Evolutionary conservation across 2,329 filamentous ascomycete genomes (phyloP), one percentile per base, ranked within the genome.

Genomic region (Aureobasidium sp.): DNA sequence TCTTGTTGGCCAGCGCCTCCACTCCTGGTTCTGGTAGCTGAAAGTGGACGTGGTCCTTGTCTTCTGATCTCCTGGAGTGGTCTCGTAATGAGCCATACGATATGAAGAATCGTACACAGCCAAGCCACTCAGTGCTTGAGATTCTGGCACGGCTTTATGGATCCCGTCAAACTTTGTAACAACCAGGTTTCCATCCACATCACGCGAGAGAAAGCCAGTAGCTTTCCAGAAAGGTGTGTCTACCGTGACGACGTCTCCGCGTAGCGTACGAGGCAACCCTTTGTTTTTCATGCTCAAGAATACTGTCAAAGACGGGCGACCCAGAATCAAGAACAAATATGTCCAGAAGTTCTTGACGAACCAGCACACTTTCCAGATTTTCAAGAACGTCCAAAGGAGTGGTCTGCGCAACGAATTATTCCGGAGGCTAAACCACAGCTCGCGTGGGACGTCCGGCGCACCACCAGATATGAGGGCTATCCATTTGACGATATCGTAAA

Each of bases 321-420:
- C 40, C 5, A 39, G 19, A 12, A 58, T 54, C n/a, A 54, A 17
- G 14, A 58, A 54, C 34, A 34, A 14, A 14, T 50, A 50, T 19
- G 40, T 53, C 24, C 45, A 52, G 6, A 53, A 22, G n/a, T 58
- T 58, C 37, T 56, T 58, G 14, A 56, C 19, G 32, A 27, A 48
- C 56, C 54, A 58, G 41, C 56, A 58, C 7, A 51, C 6, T 25
- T 58, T 58, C 56, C 56, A 58, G 30, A 49, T 29, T 32, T 58
- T 56, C n/a, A 58, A 51, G 17, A 58, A 17, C 5, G 24, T 35
- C 56, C 56, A 58, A 10, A 58, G 40, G 8, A 48, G 16, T 21
- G 42, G 14, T 7, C 17, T 27, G 19, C 51, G 56, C 5, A 49
- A 34, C 17, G 40, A 38, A 11, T 52, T 48, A 5, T 42, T 16